Evolutionary conservation across 345 rosid species (phyloP).

Genomic region (Triadica sebifera): DNA sequence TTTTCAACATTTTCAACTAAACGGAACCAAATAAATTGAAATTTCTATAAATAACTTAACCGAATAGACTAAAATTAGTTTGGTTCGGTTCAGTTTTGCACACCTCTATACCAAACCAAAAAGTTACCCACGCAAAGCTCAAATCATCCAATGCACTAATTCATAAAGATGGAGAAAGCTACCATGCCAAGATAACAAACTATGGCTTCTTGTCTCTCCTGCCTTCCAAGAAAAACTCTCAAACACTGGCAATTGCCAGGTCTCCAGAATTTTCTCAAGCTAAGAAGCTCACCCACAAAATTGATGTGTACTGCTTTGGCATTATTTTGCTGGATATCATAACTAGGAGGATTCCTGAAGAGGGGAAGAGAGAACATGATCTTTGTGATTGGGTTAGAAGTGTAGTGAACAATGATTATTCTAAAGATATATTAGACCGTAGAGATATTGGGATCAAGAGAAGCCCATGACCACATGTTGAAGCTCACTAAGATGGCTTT

Average conservation of each 20-base stretch:
- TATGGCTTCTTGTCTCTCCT: constrained; percentile 49
- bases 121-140: constrained; percentile 56
- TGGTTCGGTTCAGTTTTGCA: too few relatives aligned
- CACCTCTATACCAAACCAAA: constrained; percentile 44
- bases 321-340: constrained; percentile 46
- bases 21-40: too few relatives aligned
- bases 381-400: constrained; percentile 50
- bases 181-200: constrained; percentile 41
- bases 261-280: constrained; percentile 48
- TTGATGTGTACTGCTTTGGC: constrained; percentile 59
- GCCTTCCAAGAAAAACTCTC: constrained; percentile 21
- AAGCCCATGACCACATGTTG: constrained; percentile 52
- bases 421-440: constrained; percentile 50
- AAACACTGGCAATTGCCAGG: constrained; percentile 33
- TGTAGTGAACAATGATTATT: constrained; percentile 50
- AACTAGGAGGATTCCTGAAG: constrained; percentile 46
- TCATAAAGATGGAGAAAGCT: constrained; percentile 17
- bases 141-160: constrained; percentile 51
- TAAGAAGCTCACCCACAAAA: constrained; percentile 48
- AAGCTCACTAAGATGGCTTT: constrained; percentile 50
- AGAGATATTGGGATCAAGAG: constrained; percentile 41
- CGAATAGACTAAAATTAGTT: too few relatives aligned
- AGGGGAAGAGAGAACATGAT: constrained; percentile 20
- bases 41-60: too few relatives aligned
- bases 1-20: too few relatives aligned